Conservation (phyloP, 2,329 filamentous ascomycete species). For the Thielaviopsis punctulata region DNA sequence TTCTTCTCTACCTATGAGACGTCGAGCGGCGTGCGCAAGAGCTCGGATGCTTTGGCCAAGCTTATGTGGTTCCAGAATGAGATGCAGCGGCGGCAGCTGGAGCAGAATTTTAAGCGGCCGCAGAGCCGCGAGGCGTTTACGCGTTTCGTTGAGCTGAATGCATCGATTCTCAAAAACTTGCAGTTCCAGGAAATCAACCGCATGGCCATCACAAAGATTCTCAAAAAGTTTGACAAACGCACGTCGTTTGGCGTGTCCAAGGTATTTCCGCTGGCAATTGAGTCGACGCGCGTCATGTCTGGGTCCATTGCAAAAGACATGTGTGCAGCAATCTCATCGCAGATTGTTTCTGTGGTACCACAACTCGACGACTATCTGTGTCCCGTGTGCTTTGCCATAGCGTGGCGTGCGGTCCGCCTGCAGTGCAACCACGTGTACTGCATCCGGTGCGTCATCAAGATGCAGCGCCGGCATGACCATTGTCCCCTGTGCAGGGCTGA, state of each 20-base stretch:
- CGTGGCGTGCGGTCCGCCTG: slow-evolving; percentile 67
- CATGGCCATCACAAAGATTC: slow-evolving; percentile 60
- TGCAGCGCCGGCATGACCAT: slow-evolving; percentile 52
- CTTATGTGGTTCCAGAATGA: slow-evolving; percentile 57
- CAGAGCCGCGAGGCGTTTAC: slow-evolving; percentile 47
- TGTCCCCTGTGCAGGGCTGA: slow-evolving; percentile 64
- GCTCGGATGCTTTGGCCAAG: slow-evolving; percentile 46
- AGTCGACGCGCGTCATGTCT: slow-evolving; percentile 42
- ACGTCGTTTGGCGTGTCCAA: slow-evolving; percentile 55
- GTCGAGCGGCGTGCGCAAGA: slow-evolving; percentile 50
- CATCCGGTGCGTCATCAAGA: slow-evolving; percentile 64
- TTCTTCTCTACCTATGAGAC: slow-evolving; percentile 67
- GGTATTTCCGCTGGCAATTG: slow-evolving; percentile 41
- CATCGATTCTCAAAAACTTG: slow-evolving; percentile 58
- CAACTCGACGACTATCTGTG: slow-evolving; percentile 74
- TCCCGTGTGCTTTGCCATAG: slow-evolving; percentile 61
- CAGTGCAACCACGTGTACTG: slow-evolving; percentile 65
- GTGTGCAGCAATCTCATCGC: slow-evolving; percentile 54
- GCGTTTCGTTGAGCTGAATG: slow-evolving; percentile 56
- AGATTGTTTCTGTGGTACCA: slow-evolving; percentile 57
- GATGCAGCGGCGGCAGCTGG: slow-evolving; percentile 41
- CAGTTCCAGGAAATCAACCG: slow-evolving; percentile 75
- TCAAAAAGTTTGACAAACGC: slow-evolving; percentile 84
- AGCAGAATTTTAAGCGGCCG: slow-evolving; percentile 45
- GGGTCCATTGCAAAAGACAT: slow-evolving; percentile 57